Conservation (phyloP, 371 early-diverging fungal species). For the Encephalitozoon hellem region DNA sequence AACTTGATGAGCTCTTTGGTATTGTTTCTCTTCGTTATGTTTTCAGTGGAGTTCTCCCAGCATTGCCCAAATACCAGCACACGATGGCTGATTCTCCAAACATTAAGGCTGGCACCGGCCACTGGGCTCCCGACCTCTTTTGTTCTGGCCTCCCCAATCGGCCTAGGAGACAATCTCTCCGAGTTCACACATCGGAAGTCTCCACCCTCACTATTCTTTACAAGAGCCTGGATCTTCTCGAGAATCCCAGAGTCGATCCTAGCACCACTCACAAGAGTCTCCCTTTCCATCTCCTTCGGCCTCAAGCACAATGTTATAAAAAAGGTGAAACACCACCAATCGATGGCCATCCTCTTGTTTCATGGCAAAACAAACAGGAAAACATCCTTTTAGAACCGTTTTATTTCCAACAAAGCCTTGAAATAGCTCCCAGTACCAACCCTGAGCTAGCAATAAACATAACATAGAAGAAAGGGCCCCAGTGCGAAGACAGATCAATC, state of each 20-base stretch:
- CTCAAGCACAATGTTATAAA: not conserved
- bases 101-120: not conserved
- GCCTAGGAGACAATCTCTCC: not conserved
- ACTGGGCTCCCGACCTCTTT: not conserved
- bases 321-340: not conserved
- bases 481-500: not conserved
- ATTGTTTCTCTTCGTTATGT: constrained; percentile 57
- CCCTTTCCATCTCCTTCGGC: not conserved
- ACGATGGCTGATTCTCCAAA: constrained; percentile 45
- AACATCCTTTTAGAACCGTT: not conserved
- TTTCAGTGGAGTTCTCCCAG: constrained; percentile 57
- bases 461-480: not conserved
- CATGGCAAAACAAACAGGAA: not conserved
- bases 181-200: not conserved
- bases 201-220: not conserved
- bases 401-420: not conserved
- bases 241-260: not conserved
- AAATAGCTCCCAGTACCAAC: not conserved
- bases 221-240: constrained; percentile 11
- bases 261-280: not conserved
- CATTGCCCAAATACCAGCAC: constrained; percentile 60
- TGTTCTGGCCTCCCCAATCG: not conserved
- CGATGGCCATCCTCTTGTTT: not conserved
- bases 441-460: not conserved
- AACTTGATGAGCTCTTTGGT: constrained; percentile 60